Percentiles rank a stretch among this genome's conserved stretches.
Conservation (phyloP, 1,284 basidiomycete species). For the Sanghuangporus baumii region DNA sequence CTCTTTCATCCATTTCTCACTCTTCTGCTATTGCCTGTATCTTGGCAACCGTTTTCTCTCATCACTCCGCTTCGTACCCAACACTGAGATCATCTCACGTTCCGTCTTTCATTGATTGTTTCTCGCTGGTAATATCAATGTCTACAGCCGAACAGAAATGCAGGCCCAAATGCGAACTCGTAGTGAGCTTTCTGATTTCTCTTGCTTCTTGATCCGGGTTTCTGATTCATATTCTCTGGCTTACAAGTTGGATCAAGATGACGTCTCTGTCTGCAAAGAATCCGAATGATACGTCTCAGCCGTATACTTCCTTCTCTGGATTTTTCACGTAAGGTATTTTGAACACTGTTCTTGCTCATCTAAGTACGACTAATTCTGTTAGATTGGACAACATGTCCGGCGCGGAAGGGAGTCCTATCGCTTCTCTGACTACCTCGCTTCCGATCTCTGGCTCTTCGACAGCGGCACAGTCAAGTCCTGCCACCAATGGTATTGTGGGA, state of each 20-base stretch:
- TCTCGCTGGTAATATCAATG: neutral
- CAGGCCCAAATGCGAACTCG: conserved; percentile 15
- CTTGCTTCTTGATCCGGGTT: neutral
- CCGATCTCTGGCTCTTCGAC: neutral
- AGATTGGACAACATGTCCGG: conserved; percentile 17
- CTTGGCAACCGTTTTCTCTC: neutral
- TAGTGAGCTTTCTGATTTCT: conserved; percentile 10
- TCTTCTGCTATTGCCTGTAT: neutral
- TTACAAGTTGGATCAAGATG: conserved; percentile 10
- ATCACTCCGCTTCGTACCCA: too few relatives aligned
- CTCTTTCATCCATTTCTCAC: neutral
- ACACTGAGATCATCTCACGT: neutral
- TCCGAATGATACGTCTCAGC: conserved; percentile 11
- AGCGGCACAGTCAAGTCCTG: neutral
- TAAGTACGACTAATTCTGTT: neutral
- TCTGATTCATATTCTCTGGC: neutral
- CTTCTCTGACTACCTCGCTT: conserved; percentile 8
- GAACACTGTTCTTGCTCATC: neutral
- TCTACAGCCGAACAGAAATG: conserved; percentile 9
- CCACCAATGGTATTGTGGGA: conserved; percentile 14
- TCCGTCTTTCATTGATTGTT: neutral
- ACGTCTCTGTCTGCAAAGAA: conserved; percentile 10
- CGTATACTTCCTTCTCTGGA: conserved; percentile 16
- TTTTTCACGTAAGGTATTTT: conserved; percentile 11
- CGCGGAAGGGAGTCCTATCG: neutral